Evolutionary conservation across 2,329 filamentous ascomycete species (phyloP).

Genomic region (Neodidymelliopsis sp.): DNA sequence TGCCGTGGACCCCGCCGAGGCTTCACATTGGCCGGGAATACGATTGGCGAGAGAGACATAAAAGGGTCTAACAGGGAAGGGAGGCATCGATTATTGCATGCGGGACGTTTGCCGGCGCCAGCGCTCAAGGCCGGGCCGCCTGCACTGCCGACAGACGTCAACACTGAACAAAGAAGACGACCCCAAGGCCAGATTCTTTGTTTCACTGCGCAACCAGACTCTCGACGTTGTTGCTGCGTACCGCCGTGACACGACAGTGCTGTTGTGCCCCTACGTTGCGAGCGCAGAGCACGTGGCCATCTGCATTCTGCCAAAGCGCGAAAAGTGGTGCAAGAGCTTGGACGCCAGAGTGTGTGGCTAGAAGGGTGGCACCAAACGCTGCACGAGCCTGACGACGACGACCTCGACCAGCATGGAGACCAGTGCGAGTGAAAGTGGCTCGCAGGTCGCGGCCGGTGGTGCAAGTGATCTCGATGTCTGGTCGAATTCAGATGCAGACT

Average conservation of each 20-base stretch:
- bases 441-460: slow-evolving; percentile 4
- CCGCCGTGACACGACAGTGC: slow-evolving; percentile 13
- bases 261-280: slow-evolving; percentile 14
- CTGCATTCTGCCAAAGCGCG: slow-evolving; percentile 12
- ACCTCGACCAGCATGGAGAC: slow-evolving; percentile 15
- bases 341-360: slow-evolving; percentile 12
- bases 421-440: slow-evolving; percentile 19
- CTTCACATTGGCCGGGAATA: slow-evolving; percentile 1
- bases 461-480: slow-evolving; percentile 24
- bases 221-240: slow-evolving; percentile 8
- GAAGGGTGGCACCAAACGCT: slow-evolving; percentile 9
- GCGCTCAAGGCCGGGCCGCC: slow-evolving; percentile 4
- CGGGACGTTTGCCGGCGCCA: slow-evolving; percentile 12
- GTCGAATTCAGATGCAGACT: slow-evolving; percentile 28
- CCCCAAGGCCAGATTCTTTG: slow-evolving; percentile 2
- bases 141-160: slow-evolving; percentile 9
- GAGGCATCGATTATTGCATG: slow-evolving; percentile 5
- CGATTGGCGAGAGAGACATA: not conserved
- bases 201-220: slow-evolving; percentile 4
- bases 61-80: not conserved
- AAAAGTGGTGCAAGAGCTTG: slow-evolving; percentile 10
- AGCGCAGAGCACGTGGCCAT: slow-evolving; percentile 9
- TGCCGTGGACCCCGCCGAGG: not conserved
- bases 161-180: slow-evolving; percentile 6
- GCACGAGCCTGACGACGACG: slow-evolving; percentile 7